Conservation (phyloP, 2,329 filamentous ascomycete genomes). For the Sarocladiaceae sp. region DNA sequence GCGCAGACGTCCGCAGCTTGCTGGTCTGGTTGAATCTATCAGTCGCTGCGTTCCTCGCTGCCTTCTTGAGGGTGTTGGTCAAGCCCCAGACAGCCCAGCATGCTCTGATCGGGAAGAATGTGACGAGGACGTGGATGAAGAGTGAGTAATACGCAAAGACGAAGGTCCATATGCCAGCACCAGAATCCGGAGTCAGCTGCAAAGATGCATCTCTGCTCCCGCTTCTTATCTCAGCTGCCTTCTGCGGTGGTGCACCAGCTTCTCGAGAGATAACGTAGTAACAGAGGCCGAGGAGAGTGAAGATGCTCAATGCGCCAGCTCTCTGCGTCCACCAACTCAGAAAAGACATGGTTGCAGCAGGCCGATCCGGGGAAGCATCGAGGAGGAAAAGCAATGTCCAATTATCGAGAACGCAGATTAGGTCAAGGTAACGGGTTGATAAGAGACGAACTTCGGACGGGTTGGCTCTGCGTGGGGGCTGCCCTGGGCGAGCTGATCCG, state of each 20-base stretch:
- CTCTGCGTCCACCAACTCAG: conserved; percentile 49
- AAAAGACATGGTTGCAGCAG: conserved; percentile 37
- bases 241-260: conserved; percentile 33
- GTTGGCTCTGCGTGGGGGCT: not conserved
- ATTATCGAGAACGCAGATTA: not conserved
- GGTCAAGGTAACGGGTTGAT: not conserved
- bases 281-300: conserved; percentile 40
- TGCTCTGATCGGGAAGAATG: conserved; percentile 55
- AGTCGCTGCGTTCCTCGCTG: too few species aligned
- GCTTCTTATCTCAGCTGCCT: conserved; percentile 36
- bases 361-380: conserved; percentile 3
- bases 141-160: conserved; percentile 60
- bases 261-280: conserved; percentile 51
- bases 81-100: conserved; percentile 56
- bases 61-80: conserved; percentile 38
- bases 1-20: not conserved
- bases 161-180: conserved; percentile 43
- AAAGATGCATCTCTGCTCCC: conserved; percentile 24
- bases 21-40: too few species aligned
- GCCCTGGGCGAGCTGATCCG: too few species aligned
- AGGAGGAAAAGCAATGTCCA: conserved; percentile 11
- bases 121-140: conserved; percentile 57
- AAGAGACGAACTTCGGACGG: not conserved
- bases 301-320: conserved; percentile 49
- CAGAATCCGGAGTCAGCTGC: conserved; percentile 22